These are phyloP conservation scores for Saprolegnia parasitica DNA, from an alignment of 352 stramenopile species.

Conservation along the genomic window DNA sequence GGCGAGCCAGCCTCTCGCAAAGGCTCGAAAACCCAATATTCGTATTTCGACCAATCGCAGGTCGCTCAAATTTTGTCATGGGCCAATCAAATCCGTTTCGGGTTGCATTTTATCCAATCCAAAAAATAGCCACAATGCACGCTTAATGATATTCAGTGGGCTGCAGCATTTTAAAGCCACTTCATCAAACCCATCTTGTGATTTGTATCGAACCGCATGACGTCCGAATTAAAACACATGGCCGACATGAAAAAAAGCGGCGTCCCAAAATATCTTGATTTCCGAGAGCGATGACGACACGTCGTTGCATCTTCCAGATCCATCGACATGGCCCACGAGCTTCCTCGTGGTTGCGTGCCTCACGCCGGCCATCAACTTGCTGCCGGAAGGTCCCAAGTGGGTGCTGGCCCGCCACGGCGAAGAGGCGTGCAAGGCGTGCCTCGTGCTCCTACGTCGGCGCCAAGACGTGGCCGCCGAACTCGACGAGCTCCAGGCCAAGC, in stretches of 20 bases:
- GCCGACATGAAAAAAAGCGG: not conserved
- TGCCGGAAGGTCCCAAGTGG: slow-evolving; percentile 73
- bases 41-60: not conserved
- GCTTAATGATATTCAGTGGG: not conserved
- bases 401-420: slow-evolving; percentile 60
- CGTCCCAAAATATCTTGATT: not conserved
- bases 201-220: not conserved
- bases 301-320: not conserved
- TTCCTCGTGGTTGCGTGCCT: slow-evolving; percentile 62
- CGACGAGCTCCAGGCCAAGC: slow-evolving; percentile 61
- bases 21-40: not conserved
- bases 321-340: slow-evolving; percentile 30
- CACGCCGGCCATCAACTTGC: slow-evolving; percentile 63
- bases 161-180: not conserved
- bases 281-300: not conserved
- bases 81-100: not conserved
- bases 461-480: slow-evolving; percentile 62
- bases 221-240: not conserved
- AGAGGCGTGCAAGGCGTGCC: slow-evolving; percentile 60
- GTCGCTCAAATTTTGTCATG: not conserved
- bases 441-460: slow-evolving; percentile 63
- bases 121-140: not conserved
- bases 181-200: too few species aligned
- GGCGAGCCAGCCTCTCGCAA: not conserved
- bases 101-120: not conserved